These are phyloP conservation scores for Aspergillus mulundensis DNA, from an alignment of 495 filamentous ascomycete species.

Conservation along the genomic window DNA sequence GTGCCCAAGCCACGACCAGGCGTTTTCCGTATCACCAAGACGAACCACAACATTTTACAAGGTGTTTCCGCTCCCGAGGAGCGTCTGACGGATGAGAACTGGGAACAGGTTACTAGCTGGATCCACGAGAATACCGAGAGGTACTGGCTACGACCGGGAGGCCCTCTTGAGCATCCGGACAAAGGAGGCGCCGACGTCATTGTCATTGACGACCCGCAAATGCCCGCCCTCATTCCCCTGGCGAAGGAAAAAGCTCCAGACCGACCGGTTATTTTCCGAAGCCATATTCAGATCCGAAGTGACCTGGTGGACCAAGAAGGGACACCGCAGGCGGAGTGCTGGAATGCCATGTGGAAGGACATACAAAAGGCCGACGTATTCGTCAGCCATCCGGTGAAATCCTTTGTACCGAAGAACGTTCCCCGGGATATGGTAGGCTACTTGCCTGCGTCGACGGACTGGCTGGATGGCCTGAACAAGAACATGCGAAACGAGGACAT, in stretches of 20 bases:
- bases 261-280: constrained; percentile 74
- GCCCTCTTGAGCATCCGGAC: constrained; percentile 61
- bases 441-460: constrained; percentile 82
- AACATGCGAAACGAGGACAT: constrained; percentile 67
- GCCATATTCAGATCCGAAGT: constrained; percentile 79
- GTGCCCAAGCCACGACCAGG: constrained; percentile 82
- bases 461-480: constrained; percentile 89
- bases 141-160: constrained; percentile 68
- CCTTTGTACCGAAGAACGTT: constrained; percentile 70
- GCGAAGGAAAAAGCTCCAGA: constrained; percentile 67
- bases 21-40: constrained; percentile 85
- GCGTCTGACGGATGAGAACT: constrained; percentile 57
- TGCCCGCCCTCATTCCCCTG: constrained; percentile 76
- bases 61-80: constrained; percentile 65
- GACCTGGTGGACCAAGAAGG: constrained; percentile 62
- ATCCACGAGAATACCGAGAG: constrained; percentile 69
- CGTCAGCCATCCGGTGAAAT: constrained; percentile 76
- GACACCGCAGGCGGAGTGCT: constrained; percentile 68
- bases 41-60: constrained; percentile 89
- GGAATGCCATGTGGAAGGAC: constrained; percentile 71
- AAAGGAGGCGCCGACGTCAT: constrained; percentile 78
- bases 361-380: constrained; percentile 74
- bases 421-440: constrained; percentile 66
- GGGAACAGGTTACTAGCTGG: constrained; percentile 63
- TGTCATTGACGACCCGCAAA: constrained; percentile 83